A percentile compares a stretch with the other conserved stretches of the same genome.
phyloP scores from a whole-genome alignment of 2,329 filamentous ascomycete genomes.

The Pseudogymnoascus sp. region DNA sequence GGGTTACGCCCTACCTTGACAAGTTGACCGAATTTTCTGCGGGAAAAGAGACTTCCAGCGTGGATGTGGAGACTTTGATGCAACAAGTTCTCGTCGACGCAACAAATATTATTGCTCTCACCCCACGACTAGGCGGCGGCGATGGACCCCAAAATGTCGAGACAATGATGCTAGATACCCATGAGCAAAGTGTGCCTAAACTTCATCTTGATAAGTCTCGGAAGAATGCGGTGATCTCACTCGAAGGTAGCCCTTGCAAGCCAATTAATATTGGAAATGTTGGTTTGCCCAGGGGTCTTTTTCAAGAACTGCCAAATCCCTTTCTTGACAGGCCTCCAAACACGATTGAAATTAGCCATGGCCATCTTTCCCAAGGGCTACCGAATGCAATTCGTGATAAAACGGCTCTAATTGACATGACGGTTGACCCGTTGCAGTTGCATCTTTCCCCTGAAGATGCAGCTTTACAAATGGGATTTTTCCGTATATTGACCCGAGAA shows the following conservation, averaged over 20 bases:
- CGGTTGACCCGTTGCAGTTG: not conserved
- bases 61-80: conserved; percentile 1
- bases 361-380: not conserved
- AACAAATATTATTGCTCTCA: not conserved
- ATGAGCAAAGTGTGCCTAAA: not conserved
- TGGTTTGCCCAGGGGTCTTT: not conserved
- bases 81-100: not conserved
- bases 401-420: not conserved
- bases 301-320: not conserved
- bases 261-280: not conserved
- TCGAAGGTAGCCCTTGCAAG: not conserved
- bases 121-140: not conserved
- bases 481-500: not conserved
- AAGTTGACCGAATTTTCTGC: not conserved
- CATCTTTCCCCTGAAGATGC: not conserved
- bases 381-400: not conserved
- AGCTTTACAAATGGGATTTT: not conserved
- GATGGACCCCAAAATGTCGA: not conserved
- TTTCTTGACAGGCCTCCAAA: not conserved
- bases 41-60: not conserved
- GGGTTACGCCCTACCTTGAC: not conserved
- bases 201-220: not conserved
- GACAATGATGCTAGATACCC: not conserved
- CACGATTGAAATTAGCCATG: too few relatives aligned
- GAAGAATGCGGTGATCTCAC: not conserved